These are phyloP conservation scores for Styphnolobium japonicum DNA, from an alignment of 306 rosid species.

Conservation along the genomic window DNA sequence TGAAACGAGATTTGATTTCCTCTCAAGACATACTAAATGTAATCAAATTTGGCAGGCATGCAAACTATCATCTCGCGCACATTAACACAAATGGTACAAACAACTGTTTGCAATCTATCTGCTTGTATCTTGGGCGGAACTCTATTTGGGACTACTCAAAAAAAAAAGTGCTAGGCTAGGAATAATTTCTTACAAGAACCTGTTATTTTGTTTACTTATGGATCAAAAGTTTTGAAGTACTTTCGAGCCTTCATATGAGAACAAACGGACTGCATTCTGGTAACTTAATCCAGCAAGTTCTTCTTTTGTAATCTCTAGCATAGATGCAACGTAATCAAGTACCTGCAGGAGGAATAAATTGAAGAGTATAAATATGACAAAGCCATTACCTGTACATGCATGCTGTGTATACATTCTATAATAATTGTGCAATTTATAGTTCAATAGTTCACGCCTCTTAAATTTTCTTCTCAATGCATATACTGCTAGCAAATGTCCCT, in stretches of 20 bases:
- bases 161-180: neutral
- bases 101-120: neutral
- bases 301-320: slow-evolving; percentile 34
- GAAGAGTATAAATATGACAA: neutral
- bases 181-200: neutral
- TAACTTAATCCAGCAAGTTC: slow-evolving; percentile 38
- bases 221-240: slow-evolving; percentile 26
- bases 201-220: slow-evolving; percentile 3
- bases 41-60: neutral
- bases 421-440: neutral
- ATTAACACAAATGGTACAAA: too few species aligned
- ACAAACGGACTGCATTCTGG: slow-evolving; percentile 32
- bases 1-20: too few species aligned
- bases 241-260: slow-evolving; percentile 40
- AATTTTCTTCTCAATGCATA: neutral
- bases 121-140: neutral
- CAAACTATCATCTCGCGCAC: neutral
- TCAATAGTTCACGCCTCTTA: neutral
- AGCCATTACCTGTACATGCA: neutral
- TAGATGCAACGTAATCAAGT: slow-evolving; percentile 44
- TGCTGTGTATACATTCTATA: neutral
- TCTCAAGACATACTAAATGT: neutral
- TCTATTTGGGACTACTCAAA: neutral
- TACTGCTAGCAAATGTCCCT: neutral
- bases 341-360: slow-evolving; percentile 33